These are phyloP conservation scores for Limonomyces culmigenus DNA, from an alignment of 1,284 basidiomycete genomes.

Conservation along the genomic window DNA sequence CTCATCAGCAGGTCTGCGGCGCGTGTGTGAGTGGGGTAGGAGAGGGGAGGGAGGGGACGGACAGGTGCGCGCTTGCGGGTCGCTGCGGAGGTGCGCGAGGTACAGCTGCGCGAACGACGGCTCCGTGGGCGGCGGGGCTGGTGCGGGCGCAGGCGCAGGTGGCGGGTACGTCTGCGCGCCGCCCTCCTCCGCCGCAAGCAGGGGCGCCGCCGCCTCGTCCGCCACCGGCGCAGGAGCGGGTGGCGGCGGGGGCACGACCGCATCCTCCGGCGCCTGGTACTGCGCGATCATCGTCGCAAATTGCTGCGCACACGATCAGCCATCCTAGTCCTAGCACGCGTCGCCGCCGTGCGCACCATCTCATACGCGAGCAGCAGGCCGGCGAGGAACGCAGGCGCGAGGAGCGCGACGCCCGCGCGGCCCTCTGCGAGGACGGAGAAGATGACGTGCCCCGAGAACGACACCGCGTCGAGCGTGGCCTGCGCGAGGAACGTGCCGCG, in stretches of 20 bases:
- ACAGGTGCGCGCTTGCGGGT: conserved; percentile 61
- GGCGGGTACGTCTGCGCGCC: conserved; percentile 6
- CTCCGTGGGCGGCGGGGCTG: conserved; percentile 7
- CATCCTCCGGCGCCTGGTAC: conserved; percentile 68
- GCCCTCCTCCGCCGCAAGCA: too few species aligned
- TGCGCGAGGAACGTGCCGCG: conserved; percentile 70
- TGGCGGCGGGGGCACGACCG: conserved; percentile 11
- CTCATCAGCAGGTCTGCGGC: conserved; percentile 48
- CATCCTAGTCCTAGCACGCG: not conserved
- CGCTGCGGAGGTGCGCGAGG: conserved; percentile 39
- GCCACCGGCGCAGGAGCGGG: too few species aligned
- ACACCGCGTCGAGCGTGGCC: conserved; percentile 61
- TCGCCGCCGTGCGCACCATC: conserved; percentile 29
- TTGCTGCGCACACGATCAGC: conserved; percentile 35
- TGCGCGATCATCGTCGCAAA: conserved; percentile 66
- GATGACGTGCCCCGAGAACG: conserved; percentile 74
- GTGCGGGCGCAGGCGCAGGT: conserved; percentile 5
- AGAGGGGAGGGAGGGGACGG: conserved; percentile 11
- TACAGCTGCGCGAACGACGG: conserved; percentile 31
- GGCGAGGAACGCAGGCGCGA: conserved; percentile 70
- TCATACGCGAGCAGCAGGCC: conserved; percentile 57
- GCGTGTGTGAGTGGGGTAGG: not conserved
- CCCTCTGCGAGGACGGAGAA: conserved; percentile 73
- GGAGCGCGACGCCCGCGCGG: conserved; percentile 55
- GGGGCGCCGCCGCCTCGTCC: too few species aligned